Percentiles rank a stretch among this genome's conserved stretches.
phyloP scores from a whole-genome alignment of 176 grass and related monocot species.

The Triticum timopheevii region DNA sequence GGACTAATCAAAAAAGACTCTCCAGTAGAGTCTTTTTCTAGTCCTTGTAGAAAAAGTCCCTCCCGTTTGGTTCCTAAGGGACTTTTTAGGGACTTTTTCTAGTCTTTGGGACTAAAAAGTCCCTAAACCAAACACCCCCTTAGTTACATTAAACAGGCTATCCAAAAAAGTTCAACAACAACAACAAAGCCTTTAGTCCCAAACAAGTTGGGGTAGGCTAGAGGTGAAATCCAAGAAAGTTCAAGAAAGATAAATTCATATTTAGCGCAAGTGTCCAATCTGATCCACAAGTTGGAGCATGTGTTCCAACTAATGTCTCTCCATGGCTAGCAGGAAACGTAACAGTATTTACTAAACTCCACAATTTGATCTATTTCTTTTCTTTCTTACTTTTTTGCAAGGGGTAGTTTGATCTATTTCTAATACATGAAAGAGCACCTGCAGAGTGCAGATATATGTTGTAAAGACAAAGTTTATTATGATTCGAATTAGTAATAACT shows the following conservation, averaged over 20 bases:
- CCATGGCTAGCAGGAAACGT: neutral
- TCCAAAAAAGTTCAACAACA: neutral
- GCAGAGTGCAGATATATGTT: neutral
- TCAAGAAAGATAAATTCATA: neutral
- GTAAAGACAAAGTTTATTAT: neutral
- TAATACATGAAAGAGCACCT: neutral
- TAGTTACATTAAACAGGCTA: neutral
- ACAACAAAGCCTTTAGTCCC: no score
- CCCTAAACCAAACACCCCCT: no score
- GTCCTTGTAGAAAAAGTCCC: no score
- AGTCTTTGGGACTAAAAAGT: no score
- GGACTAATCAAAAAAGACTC: no score
- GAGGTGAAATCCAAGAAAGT: no score
- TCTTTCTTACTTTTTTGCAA: neutral
- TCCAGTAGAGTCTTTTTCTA: no score
- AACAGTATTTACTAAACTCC: neutral
- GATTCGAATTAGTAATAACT: neutral
- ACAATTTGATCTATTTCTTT: neutral
- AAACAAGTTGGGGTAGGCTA: no score
- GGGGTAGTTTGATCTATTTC: neutral
- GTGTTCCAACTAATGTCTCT: neutral
- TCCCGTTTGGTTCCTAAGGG: no score
- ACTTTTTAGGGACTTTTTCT: no score
- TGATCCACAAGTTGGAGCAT: neutral
- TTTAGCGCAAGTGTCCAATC: neutral